These are phyloP conservation scores for Penicillium sp. DNA, from an alignment of 2,329 filamentous ascomycete genomes.

Conservation along the genomic window DNA sequence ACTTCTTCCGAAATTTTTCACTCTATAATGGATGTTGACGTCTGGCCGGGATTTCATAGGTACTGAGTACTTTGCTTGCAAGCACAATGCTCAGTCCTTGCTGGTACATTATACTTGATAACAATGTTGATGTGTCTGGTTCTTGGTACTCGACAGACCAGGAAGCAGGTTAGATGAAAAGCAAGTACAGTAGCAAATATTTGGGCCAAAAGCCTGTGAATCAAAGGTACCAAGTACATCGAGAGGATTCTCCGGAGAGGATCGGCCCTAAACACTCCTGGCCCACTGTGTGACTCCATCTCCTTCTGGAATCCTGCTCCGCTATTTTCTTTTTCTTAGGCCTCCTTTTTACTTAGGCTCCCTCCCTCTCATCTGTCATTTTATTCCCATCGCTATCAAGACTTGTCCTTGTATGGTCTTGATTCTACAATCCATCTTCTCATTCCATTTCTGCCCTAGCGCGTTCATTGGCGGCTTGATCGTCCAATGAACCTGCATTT, in stretches of 20 bases:
- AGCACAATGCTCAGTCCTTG: background rate
- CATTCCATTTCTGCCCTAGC: conserved; percentile 41
- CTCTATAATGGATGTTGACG: background rate
- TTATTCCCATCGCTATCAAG: background rate
- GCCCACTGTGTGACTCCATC: conserved; percentile 19
- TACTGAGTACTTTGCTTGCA: background rate
- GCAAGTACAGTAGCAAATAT: background rate
- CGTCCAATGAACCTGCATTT: conserved; percentile 99
- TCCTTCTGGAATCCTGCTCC: conserved; percentile 20
- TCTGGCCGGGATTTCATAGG: background rate
- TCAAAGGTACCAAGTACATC: conserved; percentile 11
- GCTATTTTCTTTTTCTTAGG: conserved; percentile 9
- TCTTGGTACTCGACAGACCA: background rate
- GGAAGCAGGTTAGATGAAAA: background rate
- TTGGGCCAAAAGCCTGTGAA: background rate
- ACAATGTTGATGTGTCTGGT: conserved; percentile 1
- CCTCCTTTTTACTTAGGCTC: conserved; percentile 11
- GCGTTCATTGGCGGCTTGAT: conserved; percentile 84
- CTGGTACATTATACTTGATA: background rate
- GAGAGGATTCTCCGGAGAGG: conserved; percentile 24
- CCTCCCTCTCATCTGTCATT: conserved; percentile 1
- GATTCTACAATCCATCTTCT: background rate
- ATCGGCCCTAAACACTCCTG: conserved; percentile 23
- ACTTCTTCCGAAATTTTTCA: background rate
- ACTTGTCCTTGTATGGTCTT: background rate